Percentiles rank a stretch among this genome's conserved stretches.
Conservation (phyloP, 352 stramenopile species). For the Phytophthora melonis region DNA sequence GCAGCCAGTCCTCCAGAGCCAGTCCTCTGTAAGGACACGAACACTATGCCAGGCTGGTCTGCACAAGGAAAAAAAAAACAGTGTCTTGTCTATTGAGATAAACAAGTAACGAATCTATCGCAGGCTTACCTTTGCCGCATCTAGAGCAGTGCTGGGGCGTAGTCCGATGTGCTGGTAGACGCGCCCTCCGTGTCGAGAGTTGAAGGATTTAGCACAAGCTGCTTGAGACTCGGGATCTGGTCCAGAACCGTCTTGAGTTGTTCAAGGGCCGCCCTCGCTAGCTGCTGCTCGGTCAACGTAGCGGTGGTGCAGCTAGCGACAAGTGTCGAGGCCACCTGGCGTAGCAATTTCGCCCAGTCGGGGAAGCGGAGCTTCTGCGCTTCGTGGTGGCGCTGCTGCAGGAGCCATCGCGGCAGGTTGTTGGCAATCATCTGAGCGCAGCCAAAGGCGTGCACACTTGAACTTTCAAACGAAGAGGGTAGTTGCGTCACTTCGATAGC, state of each 20-base stretch:
- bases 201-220: conserved; percentile 44
- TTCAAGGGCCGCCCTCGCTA: conserved; percentile 29
- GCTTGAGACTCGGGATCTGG: conserved; percentile 54
- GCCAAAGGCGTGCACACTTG: conserved; percentile 19
- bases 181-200: conserved; percentile 6
- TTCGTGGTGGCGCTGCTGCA: conserved; percentile 62
- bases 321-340: conserved; percentile 44
- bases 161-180: not conserved
- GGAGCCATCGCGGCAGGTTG: conserved; percentile 38
- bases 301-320: conserved; percentile 1
- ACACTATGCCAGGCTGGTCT: not conserved
- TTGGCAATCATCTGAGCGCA: conserved; percentile 52
- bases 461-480: not conserved
- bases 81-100: conserved; percentile 22
- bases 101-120: conserved; percentile 2
- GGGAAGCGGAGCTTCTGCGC: conserved; percentile 48
- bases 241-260: conserved; percentile 50
- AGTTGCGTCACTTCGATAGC: conserved; percentile 32
- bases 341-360: conserved; percentile 59
- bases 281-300: conserved; percentile 21
- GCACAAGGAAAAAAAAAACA: conserved; percentile 6
- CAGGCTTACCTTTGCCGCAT: not conserved
- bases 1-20: not conserved
- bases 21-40: not conserved
- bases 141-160: conserved; percentile 44